Evolutionary conservation across 1,139 yeast species (phyloP).

Genomic region (Yamadazyma taylorii): DNA sequence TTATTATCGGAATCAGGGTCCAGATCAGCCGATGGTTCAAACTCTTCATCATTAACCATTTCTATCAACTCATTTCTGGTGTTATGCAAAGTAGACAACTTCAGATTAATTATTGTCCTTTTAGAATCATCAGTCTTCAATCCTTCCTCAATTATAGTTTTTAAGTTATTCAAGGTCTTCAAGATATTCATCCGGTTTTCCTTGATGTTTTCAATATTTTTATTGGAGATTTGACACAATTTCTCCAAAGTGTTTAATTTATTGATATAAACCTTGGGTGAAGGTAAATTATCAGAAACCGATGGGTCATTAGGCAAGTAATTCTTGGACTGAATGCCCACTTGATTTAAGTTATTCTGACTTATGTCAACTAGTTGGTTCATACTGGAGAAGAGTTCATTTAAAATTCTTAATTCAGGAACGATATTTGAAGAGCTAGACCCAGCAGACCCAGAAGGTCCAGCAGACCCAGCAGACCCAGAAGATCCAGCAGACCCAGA

Average conservation of each 20-base stretch:
- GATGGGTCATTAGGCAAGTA: conserved; percentile 44
- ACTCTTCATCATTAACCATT: conserved; percentile 33
- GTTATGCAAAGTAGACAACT: conserved; percentile 32
- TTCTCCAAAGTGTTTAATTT: conserved; percentile 47
- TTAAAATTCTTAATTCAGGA: conserved; percentile 41
- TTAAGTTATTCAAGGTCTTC: conserved; percentile 42
- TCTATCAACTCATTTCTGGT: conserved; percentile 48
- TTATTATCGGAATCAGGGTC: neutral
- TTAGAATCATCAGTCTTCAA: conserved; percentile 46
- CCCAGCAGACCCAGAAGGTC: neutral
- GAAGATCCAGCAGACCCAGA: neutral
- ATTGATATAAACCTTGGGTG: conserved; percentile 49
- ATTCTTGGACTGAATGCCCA: conserved; percentile 43
- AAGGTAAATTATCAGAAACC: conserved; percentile 49
- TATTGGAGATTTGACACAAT: conserved; percentile 36
- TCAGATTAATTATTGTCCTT: conserved; percentile 40
- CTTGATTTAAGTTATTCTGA: conserved; percentile 42
- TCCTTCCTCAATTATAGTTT: conserved; percentile 42
- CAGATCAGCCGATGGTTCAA: neutral
- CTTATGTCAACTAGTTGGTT: conserved; percentile 30
- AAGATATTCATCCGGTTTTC: conserved; percentile 40
- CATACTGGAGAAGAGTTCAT: conserved; percentile 31
- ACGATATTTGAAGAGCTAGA: conserved; percentile 21
- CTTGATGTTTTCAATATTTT: conserved; percentile 39
- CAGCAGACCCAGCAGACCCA: too few species aligned